A percentile compares a stretch with the other conserved stretches of the same genome.
Evolutionary conservation across 306 rosid genomes (phyloP).

Genomic region (Argentina anserina): DNA sequence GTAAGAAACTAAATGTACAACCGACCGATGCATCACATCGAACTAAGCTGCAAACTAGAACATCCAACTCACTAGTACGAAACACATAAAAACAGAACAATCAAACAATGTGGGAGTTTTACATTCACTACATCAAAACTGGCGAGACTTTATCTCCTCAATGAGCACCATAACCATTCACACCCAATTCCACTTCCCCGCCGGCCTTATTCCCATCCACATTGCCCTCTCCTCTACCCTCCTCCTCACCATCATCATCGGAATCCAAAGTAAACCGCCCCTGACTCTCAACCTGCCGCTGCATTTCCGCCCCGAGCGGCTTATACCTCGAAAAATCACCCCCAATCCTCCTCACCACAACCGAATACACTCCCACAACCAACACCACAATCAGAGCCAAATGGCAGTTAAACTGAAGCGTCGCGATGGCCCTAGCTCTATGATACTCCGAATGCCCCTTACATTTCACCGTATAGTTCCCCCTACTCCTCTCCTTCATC

Average conservation of each 20-base stretch:
- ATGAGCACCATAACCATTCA: constrained; percentile 50
- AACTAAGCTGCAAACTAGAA: constrained; percentile 12
- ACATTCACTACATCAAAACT: constrained; percentile 16
- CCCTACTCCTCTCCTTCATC: constrained; percentile 55
- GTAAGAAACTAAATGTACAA: neutral
- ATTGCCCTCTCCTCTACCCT: constrained; percentile 33
- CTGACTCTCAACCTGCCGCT: constrained; percentile 28
- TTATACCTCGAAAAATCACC: constrained; percentile 29
- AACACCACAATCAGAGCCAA: constrained; percentile 62
- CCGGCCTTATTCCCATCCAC: constrained; percentile 31
- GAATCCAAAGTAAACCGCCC: constrained; percentile 65
- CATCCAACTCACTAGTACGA: constrained; percentile 24
- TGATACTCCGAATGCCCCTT: constrained; percentile 72
- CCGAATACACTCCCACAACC: constrained; percentile 40
- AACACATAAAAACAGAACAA: neutral
- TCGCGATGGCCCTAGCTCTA: constrained; percentile 85
- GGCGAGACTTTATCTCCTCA: constrained; percentile 29
- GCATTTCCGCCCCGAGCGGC: constrained; percentile 58
- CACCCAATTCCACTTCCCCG: constrained; percentile 31
- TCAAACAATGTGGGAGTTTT: neutral
- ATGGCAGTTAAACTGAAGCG: constrained; percentile 92
- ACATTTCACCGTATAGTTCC: constrained; percentile 67
- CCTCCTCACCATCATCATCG: constrained; percentile 39
- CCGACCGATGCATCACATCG: neutral
- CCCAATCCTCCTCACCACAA: constrained; percentile 23